These are phyloP conservation scores for Dendrocalamus latiflorus DNA, from an alignment of 202 grass and related monocot species.

Conservation along the genomic window DNA sequence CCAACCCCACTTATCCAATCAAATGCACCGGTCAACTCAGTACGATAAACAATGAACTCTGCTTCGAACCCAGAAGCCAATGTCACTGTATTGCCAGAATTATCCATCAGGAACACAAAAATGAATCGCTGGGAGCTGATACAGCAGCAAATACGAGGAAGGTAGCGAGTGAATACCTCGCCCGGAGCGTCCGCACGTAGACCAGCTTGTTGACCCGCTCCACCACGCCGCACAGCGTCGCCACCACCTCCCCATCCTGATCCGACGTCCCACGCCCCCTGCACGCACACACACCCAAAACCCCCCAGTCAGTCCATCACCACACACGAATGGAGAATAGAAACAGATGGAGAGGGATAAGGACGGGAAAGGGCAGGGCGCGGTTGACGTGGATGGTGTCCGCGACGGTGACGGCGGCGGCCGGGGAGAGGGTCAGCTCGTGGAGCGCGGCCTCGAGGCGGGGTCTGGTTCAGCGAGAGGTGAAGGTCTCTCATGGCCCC, in stretches of 20 bases:
- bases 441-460: constrained; percentile 62
- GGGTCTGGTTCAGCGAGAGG: constrained; percentile 75
- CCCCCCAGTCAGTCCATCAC: neutral
- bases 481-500: constrained; percentile 63
- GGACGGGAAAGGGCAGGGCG: neutral
- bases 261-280: constrained; percentile 85
- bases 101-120: neutral
- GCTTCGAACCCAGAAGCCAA: neutral
- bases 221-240: no score
- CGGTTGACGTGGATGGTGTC: constrained; percentile 69
- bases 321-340: no score
- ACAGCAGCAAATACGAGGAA: neutral
- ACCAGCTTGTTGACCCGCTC: constrained; percentile 96
- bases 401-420: constrained; percentile 50
- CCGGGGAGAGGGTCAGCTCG: constrained; percentile 35
- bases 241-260: constrained; percentile 73
- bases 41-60: neutral
- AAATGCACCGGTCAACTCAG: neutral
- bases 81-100: neutral
- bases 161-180: constrained; percentile 42
- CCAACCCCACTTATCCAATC: neutral
- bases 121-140: neutral
- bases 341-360: neutral
- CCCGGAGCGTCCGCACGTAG: constrained; percentile 67
- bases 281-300: neutral